Evolutionary conservation across 2,329 filamentous ascomycete genomes (phyloP), one percentile per base, ranked within the genome.

Genomic region (Penicillium digitatum): DNA sequence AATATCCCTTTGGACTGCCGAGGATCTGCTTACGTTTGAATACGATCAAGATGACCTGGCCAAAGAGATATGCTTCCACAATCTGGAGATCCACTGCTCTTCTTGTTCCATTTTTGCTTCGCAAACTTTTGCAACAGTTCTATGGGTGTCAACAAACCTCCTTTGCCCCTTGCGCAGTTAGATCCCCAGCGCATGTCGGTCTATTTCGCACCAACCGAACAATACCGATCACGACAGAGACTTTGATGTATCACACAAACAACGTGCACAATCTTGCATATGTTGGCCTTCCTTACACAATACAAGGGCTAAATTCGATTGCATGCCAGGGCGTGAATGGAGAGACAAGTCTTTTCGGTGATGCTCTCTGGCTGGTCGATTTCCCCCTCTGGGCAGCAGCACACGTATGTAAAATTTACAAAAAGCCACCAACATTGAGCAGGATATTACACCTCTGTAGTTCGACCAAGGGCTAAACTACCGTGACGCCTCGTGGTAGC

Each of bases 401-500:
- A 32, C 37, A 63, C 24, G 62, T 61, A 63, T 14, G 27, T 43
- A 18, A 4, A 29, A 29, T 29, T 29, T 29, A 5, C 18, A 14
- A 12, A 20, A 24, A 26, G n/a, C 0, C 8, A 22, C 42, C 39
- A 6, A 44, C 7, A 29, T 38, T 16, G 9, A 24, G 14, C 47
- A 62, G 59, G 52, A 52, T 29, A 57, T 60, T 11, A 55, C 58
- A 11, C 59, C 59, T 7, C 46, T 63, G 9, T 43, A 64, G 18
- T 60, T 63, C 5, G 59, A 64, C 38, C 59, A 62, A 54, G 62
- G 61, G 14, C 40, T 55, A 1, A 49, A 62, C 45, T 64, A 63
- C 35, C 55, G 61, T 16, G 63, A 63, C n/a, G 54, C 53, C 8
- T 63, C 59, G 2, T 63, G 61, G 61, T 57, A 64, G 20, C 57